Percentiles rank a stretch among this genome's conserved stretches.
phyloP scores from a whole-genome alignment of 2,329 filamentous ascomycete genomes.

The Paraconiothyrium brasiliense region DNA sequence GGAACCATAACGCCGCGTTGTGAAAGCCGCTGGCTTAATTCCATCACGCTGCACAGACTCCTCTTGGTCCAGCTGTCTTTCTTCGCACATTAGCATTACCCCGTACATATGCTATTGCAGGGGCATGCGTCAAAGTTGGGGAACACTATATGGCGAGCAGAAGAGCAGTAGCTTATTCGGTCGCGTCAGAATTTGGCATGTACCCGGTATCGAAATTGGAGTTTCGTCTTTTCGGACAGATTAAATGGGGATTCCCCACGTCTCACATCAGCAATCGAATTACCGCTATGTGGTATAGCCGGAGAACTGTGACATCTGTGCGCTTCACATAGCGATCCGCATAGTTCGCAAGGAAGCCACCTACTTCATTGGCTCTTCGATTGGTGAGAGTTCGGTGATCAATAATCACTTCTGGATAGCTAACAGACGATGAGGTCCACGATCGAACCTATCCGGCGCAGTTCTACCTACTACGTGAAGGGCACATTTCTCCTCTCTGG shows the following conservation, averaged over 20 bases:
- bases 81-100: neutral
- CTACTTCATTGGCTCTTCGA: neutral
- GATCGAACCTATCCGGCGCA: slow-evolving; percentile 20
- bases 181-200: slow-evolving; percentile 14
- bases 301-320: slow-evolving; percentile 7
- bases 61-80: slow-evolving; percentile 2
- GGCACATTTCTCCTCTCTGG: slow-evolving; percentile 27
- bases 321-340: neutral
- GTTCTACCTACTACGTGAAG: slow-evolving; percentile 28
- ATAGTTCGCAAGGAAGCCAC: neutral
- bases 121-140: slow-evolving; percentile 19
- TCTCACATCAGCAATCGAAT: slow-evolving; percentile 26
- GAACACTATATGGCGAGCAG: slow-evolving; percentile 21
- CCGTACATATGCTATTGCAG: slow-evolving; percentile 21
- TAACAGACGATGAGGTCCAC: slow-evolving; percentile 25
- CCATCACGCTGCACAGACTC: slow-evolving; percentile 14
- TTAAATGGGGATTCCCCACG: slow-evolving; percentile 13
- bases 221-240: slow-evolving; percentile 15
- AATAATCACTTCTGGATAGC: slow-evolving; percentile 13
- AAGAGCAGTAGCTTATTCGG: slow-evolving; percentile 16
- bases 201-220: slow-evolving; percentile 15
- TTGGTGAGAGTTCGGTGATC: slow-evolving; percentile 19
- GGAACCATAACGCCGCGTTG: slow-evolving; percentile 13
- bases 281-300: slow-evolving; percentile 3
- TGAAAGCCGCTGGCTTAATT: slow-evolving; percentile 5